Base-by-base conservation (phyloP, 2,329 filamentous ascomycete genomes). In the Diplodia scrobiculata region DNA sequence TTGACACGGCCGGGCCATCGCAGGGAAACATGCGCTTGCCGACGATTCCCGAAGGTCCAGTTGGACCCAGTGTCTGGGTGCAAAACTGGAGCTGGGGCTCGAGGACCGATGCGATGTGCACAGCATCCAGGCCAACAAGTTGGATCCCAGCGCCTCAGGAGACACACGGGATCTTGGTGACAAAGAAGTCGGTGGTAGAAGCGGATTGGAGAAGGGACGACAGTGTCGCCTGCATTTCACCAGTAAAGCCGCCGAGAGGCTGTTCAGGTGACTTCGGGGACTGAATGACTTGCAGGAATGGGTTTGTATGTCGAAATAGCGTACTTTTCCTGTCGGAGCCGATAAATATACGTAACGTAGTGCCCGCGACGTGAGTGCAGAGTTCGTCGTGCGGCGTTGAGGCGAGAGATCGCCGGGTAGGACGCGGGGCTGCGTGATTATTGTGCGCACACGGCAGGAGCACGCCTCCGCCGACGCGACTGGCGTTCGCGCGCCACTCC, bases 1-100 rank as follows among this genome's bases (percentile, higher is more conserved):
- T 84, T 3, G 65, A 55, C 4, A n/a, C 58, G 5, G 48, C n/a
- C 5, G 34, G 45, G 3, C 41, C 65, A 9, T 63, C 65, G 47
- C 29, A 32, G 25, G 14, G 50, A 11, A 62, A 60, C 11, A n/a
- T 63, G 14, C 36, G 32, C 3, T 36, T 66, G n/a, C 55, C 55
- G 13, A 62, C 54, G 5, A 66, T 66, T 27, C 6, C 27, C 13
- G 62, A 65, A n/a, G 19, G 21, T 11, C 9, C 41, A 2, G 5
- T 41, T 13, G 36, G 19, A 27, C 54, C 54, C 10, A 34, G 19
- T 19, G 51, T 32, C 13, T 63, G 60, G 60, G n/a, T 7, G 13
- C 27, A n/a, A 3, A 59, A 48, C 27, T 48, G 55, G 52, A 38
- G 19, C 5, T 65, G 63, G 63, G 38, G 41, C 19, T 51, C 52